These are phyloP conservation scores for Pugionium cornutum DNA, from an alignment of 345 rosid species.

Conservation along the genomic window DNA sequence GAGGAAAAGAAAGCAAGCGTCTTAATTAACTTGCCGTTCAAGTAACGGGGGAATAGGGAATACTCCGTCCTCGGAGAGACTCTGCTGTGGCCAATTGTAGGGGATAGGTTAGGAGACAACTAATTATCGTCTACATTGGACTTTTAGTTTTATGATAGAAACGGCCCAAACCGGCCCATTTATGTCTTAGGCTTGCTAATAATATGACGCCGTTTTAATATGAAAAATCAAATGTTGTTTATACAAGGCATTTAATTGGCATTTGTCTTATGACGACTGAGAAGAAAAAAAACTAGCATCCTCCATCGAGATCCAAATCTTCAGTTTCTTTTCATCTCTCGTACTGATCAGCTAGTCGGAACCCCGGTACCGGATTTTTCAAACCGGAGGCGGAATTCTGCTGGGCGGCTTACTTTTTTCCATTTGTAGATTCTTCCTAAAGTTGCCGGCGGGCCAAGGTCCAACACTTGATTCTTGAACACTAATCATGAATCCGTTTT, in stretches of 20 bases:
- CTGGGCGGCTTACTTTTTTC: background rate
- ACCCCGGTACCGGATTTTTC: constrained; percentile 40
- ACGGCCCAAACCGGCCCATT: constrained; percentile 18
- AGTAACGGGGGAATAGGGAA: constrained; percentile 3
- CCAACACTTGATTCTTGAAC: constrained; percentile 21
- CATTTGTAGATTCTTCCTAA: constrained; percentile 12
- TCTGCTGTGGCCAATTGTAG: constrained; percentile 16
- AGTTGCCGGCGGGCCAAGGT: constrained; percentile 32
- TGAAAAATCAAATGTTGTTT: background rate
- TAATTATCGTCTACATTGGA: background rate
- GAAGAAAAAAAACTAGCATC: constrained; percentile 33
- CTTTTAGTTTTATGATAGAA: background rate
- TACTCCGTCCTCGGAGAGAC: background rate
- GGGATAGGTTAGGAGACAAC: constrained; percentile 2
- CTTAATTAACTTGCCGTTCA: constrained; percentile 10
- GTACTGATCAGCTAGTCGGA: constrained; percentile 38
- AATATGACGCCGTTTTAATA: background rate
- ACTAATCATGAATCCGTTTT: constrained; percentile 94
- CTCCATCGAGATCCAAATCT: constrained; percentile 61
- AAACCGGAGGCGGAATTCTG: constrained; percentile 18
- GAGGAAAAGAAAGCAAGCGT: constrained; percentile 4
- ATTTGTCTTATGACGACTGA: constrained; percentile 30
- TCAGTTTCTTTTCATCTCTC: constrained; percentile 34
- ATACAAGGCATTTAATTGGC: constrained; percentile 30
- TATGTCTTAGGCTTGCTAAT: background rate